Base-by-base conservation (phyloP, 495 filamentous ascomycete species). In the Wilcoxina mikolae region DNA sequence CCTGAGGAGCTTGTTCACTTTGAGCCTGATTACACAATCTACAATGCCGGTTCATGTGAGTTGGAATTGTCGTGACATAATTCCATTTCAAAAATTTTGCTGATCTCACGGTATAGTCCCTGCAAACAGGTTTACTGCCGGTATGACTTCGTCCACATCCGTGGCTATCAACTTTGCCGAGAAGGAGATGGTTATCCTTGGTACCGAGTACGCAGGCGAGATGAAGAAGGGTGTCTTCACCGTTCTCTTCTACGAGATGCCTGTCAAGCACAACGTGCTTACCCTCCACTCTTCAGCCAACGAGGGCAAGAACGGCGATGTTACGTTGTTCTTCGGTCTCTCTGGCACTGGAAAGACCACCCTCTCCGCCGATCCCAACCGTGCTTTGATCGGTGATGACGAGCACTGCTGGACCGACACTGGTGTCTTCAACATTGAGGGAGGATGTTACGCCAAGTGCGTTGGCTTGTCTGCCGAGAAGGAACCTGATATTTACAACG, bases 201-300 rank as follows among this genome's bases (percentile, higher is more conserved):
- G 91, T 67, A 96, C 91, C 35, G 91, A 98, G 77, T 98, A 98
- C 68, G 91, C 91, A 56, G 91, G 91, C 65, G 90, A 95, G 78
- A 98, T 98, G 91, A 98, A 96, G 81, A 96, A 96, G 81, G 93
- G 91, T 69, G 77, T 98, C 72, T 96, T 98, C 79, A 98, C 91
- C 49, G 86, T 98, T 56, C 78, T 98, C 63, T 98, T 95, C 78
- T 98, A 96, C 76, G 91, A 98, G 76, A 95, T 95, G 85, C 91
- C 91, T 51, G 83, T 98, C 57, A 95, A 94, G 78, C 91, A 98
- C 79, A 94, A 96, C 71, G 89, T 98, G 59, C 76, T 98, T 46
- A 98, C 91, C 47, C 81, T 98, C 50, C 91, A 94, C 74, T 94
- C 88, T 10, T 94, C 88, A 20, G 87, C 85, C 61, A 94, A 94